Percentiles rank a stretch among this genome's conserved stretches.
phyloP scores from a whole-genome alignment of 306 rosid genomes.

The Ziziphus jujuba region DNA sequence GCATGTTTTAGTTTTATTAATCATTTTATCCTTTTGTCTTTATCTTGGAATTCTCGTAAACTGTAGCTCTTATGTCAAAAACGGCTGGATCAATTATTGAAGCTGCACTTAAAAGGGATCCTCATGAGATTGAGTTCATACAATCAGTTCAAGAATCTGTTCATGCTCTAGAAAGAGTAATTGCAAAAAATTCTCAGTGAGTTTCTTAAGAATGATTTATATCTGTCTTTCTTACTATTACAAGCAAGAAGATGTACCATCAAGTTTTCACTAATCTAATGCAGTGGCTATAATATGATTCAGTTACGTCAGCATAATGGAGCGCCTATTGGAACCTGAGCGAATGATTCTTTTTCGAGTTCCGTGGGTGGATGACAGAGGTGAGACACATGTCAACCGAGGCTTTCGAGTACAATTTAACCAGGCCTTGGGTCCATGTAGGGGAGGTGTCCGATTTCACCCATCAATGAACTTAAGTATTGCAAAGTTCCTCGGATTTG shows the following conservation, averaged over 20 bases:
- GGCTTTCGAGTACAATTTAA: slow-evolving; percentile 92
- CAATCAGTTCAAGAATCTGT: slow-evolving; percentile 84
- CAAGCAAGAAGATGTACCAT: neutral
- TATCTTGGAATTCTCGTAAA: slow-evolving; percentile 40
- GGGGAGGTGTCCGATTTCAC: slow-evolving; percentile 96
- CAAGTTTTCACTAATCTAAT: slow-evolving; percentile 14
- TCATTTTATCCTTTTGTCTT: slow-evolving; percentile 28
- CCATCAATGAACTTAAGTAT: slow-evolving; percentile 83
- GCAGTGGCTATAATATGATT: slow-evolving; percentile 29
- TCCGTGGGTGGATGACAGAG: slow-evolving; percentile 97
- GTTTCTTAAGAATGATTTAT: slow-evolving; percentile 34
- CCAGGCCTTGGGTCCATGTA: slow-evolving; percentile 96
- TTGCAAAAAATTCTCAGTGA: slow-evolving; percentile 91
- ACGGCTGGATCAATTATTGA: slow-evolving; percentile 94
- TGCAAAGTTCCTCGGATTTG: slow-evolving; percentile 93
- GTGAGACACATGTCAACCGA: slow-evolving; percentile 79
- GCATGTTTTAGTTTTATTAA: slow-evolving; percentile 9
- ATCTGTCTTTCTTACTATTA: neutral
- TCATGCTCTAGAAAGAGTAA: slow-evolving; percentile 95
- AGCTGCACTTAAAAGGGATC: slow-evolving; percentile 91
- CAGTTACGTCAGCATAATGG: slow-evolving; percentile 94
- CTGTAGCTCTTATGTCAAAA: slow-evolving; percentile 86
- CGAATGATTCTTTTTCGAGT: slow-evolving; percentile 87
- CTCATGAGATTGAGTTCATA: slow-evolving; percentile 85
- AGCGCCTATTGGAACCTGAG: slow-evolving; percentile 96